Base-by-base conservation (phyloP, 2,329 filamentous ascomycete genomes). In the Exophiala mesophila region DNA sequence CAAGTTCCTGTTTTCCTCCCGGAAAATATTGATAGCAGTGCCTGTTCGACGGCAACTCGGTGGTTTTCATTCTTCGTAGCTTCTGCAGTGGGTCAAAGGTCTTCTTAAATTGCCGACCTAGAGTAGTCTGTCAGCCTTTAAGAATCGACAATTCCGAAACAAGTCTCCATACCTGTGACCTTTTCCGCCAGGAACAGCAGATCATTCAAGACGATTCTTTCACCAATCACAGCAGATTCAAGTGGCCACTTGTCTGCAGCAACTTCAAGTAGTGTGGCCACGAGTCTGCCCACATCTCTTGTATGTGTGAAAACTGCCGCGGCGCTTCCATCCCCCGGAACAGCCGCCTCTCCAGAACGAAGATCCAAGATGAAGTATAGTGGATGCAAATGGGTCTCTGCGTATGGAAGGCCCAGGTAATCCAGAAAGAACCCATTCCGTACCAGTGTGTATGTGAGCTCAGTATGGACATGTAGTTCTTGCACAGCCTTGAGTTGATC, bases 371-470 rank as follows among this genome's bases (percentile, higher is more conserved):
- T 18, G 17, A 19, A 28, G 20, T 23, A 41, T n/a, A 41, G 36
- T 5, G 42, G 39, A 24, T 16, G 13, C 39, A 45, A 15, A 31
- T 59, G 40, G 12, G 52, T 41, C 12, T 50, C 31, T 10, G 56
- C 28, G 16, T 55, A 46, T 10, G 60, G 58, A 42, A 56, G 49
- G 23, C 54, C 58, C 23, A 50, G 61, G 47, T 59, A 62, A 44
- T 63, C 60, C 3, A 62, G 36, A 39, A 62, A 62, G 29, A 54
- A 37, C 4, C 57, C 58, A 32, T 57, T 56, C 13, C 55, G 39
- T 33, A 63, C 34, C 3, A 44, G 37, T 1, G 57, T 59, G 44
- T 50, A 61, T 44, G 58, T 54, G 19, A 62, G 52, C 31, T 51
- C 19, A 3, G 54, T 56, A 15, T 54, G 41, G 16, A 48, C 41